These are phyloP conservation scores for Pichia heedii DNA, from an alignment of 805 yeast species.

Conservation along the genomic window DNA sequence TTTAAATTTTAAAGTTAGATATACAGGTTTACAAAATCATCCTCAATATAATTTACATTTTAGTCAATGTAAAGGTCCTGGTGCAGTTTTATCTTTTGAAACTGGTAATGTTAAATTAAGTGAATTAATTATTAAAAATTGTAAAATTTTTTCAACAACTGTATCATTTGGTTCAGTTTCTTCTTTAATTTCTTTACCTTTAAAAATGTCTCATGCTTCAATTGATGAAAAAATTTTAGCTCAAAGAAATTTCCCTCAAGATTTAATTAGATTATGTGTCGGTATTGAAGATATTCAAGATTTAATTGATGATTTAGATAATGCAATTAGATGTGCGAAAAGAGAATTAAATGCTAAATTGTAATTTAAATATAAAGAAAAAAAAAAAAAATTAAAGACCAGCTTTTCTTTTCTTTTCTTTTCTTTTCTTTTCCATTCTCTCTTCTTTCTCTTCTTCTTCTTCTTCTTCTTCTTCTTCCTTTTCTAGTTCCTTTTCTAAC, in stretches of 20 bases:
- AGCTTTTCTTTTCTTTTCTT: background rate
- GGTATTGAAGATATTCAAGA: conserved; percentile 85
- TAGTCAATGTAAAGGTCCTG: conserved; percentile 73
- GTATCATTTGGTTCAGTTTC: conserved; percentile 94
- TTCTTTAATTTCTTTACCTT: conserved; percentile 87
- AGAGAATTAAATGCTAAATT: conserved; percentile 9
- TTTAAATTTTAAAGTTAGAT: conserved; percentile 69
- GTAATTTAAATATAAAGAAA: background rate
- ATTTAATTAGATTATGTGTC: conserved; percentile 78
- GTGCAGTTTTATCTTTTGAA: conserved; percentile 83
- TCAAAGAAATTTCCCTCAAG: conserved; percentile 89
- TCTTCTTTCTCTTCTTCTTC: too few species aligned
- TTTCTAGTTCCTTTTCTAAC: background rate
- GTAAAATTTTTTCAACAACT: conserved; percentile 76
- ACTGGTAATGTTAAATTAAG: conserved; percentile 65
- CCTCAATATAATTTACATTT: conserved; percentile 76
- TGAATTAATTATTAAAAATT: conserved; percentile 65
- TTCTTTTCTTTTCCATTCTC: too few species aligned
- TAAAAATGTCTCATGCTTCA: conserved; percentile 96
- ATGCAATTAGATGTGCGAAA: conserved; percentile 62
- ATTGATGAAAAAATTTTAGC: conserved; percentile 81
- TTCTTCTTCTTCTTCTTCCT: too few species aligned
- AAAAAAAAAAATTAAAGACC: background rate
- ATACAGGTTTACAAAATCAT: conserved; percentile 75
- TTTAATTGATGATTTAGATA: conserved; percentile 68